Base-by-base conservation (phyloP, 768 basidiomycete species). In the Hysterangium stoloniferum region DNA sequence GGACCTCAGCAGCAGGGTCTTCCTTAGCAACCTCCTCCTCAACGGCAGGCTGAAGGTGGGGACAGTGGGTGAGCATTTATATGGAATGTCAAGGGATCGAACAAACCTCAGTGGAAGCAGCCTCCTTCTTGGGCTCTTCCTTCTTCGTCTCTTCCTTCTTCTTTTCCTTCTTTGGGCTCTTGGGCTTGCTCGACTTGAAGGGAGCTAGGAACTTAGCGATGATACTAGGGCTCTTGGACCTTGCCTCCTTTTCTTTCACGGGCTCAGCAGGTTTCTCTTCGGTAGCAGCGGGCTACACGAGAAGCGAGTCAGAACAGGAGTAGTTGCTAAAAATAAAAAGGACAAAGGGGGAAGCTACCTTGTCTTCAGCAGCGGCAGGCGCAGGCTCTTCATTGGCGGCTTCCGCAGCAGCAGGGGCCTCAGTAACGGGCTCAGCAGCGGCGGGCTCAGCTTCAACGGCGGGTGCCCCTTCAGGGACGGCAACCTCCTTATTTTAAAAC, bases 151-250 rank as follows among this genome's bases (percentile, higher is more conserved):
- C 79, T 74, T 82, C 78, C 61, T 72, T 74, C 56, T 68, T 75
- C 61, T 65, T 50, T 25, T 47, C 25, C 69, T 75, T 86, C 58
- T 82, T 79, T 49, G 67, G 71, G 64, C 73, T 75, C 55, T 63
- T 64, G 66, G 69, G 73, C 45, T 63, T 61, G 36, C 66, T 65
- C 42, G 37, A 40, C 72, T 86, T 88, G 77, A 91, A 82, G 35
- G 84, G 77, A 25, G 81, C 80, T 53, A 94, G 80, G 55, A 94
- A 70, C 69, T 85, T 92, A 59, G 80, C 64, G 52, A 94, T 74
- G 57, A 92, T 61, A 46, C 78, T 70, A 15, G 87, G 86, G 70
- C 86, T 88, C 79, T 82, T 86, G 59, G 86, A 84, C 58, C 77
- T 75, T 33, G 86, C 82, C 58, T 88, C 82, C 73, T 87, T 88